These are phyloP conservation scores for Candida glucosophila DNA, from an alignment of 1,139 yeast species.

Conservation along the genomic window DNA sequence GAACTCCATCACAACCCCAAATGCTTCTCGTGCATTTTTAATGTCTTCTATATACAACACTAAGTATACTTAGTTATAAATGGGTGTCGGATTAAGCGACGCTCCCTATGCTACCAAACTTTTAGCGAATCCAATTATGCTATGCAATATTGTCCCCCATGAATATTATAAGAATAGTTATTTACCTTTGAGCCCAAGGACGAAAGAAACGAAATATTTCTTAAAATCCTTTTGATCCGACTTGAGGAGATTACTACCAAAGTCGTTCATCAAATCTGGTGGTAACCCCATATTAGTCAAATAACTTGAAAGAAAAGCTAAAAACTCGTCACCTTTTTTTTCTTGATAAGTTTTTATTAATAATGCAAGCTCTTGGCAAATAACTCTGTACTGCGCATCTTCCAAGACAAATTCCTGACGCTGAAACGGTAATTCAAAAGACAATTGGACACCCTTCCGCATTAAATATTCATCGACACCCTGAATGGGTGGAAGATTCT, in stretches of 20 bases:
- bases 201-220: conserved; percentile 54
- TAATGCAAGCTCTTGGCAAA: conserved; percentile 68
- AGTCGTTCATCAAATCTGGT: conserved; percentile 43
- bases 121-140: no score
- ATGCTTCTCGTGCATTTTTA: no score
- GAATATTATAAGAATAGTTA: no score
- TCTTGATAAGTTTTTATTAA: conserved; percentile 58
- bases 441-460: conserved; percentile 57
- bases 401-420: conserved; percentile 54
- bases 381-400: conserved; percentile 71
- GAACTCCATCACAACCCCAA: no score
- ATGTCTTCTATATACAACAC: no score
- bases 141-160: no score
- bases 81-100: no score
- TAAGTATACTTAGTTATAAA: no score
- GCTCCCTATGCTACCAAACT: no score
- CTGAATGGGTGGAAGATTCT: conserved; percentile 48
- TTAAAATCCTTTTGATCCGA: conserved; percentile 52
- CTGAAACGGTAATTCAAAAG: conserved; percentile 75
- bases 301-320: conserved; percentile 44
- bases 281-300: conserved; percentile 57
- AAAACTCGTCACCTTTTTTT: conserved; percentile 29
- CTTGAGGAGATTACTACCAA: conserved; percentile 47
- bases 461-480: conserved; percentile 66
- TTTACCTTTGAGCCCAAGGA: conserved; percentile 34